phyloP scores from a whole-genome alignment of 768 basidiomycete genomes.

The Suillus paluster region DNA sequence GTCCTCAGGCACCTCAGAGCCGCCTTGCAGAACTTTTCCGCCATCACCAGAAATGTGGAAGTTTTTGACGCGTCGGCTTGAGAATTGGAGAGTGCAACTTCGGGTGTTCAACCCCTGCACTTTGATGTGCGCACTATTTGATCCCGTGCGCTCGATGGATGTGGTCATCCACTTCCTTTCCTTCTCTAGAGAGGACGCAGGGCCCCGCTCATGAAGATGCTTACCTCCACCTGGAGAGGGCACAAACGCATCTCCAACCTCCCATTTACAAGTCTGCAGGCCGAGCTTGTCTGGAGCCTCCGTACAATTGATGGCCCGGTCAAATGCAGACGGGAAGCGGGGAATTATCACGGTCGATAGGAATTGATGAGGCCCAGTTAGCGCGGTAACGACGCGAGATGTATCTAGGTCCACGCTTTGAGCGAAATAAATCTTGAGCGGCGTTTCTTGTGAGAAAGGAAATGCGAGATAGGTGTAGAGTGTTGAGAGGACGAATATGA shows the following conservation, averaged over 20 bases:
- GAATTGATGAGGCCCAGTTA: constrained; percentile 51
- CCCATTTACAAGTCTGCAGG: constrained; percentile 55
- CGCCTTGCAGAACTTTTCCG: constrained; percentile 42
- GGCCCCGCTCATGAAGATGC: background rate
- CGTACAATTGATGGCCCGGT: constrained; percentile 38
- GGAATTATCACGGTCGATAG: constrained; percentile 48
- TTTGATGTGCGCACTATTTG: constrained; percentile 49
- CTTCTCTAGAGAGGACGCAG: background rate
- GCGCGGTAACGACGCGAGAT: constrained; percentile 42
- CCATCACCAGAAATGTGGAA: constrained; percentile 45
- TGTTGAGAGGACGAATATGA: constrained; percentile 49
- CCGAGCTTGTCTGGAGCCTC: constrained; percentile 35
- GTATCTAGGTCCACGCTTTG: constrained; percentile 56
- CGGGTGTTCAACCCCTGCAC: constrained; percentile 66
- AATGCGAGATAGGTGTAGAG: constrained; percentile 50
- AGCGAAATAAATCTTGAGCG: constrained; percentile 74
- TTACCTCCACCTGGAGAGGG: constrained; percentile 43
- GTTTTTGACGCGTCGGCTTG: constrained; percentile 44
- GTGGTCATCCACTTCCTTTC: constrained; percentile 47
- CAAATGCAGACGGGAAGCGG: constrained; percentile 54
- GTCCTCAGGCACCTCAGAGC: constrained; percentile 40
- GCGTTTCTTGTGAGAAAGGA: constrained; percentile 65
- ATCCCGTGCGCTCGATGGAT: constrained; percentile 43
- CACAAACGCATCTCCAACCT: constrained; percentile 34
- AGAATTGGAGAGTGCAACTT: constrained; percentile 64